Conservation (phyloP, 139 green algal genomes). For the Chlamydomonas asymmetrica region DNA sequence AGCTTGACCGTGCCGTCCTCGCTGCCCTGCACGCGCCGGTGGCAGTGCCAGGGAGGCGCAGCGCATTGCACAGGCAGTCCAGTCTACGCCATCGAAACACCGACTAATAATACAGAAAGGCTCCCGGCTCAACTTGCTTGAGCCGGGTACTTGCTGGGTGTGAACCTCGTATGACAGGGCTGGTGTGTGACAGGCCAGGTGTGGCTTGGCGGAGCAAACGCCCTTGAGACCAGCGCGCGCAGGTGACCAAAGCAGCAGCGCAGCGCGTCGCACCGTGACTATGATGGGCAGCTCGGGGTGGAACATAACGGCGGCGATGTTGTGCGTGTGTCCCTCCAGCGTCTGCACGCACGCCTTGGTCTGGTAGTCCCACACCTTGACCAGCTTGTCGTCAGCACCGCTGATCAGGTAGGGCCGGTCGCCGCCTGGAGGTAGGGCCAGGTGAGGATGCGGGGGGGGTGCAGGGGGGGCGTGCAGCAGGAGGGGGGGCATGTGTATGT, state of each 20-base stretch:
- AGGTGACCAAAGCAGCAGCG: not conserved
- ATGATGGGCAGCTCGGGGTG: conserved; percentile 99
- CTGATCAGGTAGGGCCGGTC: conserved; percentile 96
- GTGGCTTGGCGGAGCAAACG: no score
- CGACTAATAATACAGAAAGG: no score
- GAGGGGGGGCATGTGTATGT: conserved; percentile 2
- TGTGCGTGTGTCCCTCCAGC: conserved; percentile 90
- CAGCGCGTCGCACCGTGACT: conserved; percentile 60
- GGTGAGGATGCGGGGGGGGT: no score
- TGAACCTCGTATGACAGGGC: no score
- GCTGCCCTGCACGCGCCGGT: conserved; percentile 44
- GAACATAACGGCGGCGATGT: conserved; percentile 89
- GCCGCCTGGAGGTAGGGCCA: conserved; percentile 76
- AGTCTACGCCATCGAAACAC: no score
- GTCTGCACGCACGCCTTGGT: conserved; percentile 98
- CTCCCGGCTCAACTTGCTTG: no score
- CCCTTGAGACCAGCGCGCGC: no score
- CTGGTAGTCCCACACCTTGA: conserved; percentile 98
- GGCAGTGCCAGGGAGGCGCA: no score
- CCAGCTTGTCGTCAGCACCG: conserved; percentile 92
- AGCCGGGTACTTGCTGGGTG: no score
- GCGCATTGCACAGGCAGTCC: no score
- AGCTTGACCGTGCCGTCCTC: conserved; percentile 96
- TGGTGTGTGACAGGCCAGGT: no score
- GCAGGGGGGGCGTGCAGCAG: not conserved